phyloP scores from a whole-genome alignment of 306 rosid genomes.

The Citrullus mucosospermus region DNA sequence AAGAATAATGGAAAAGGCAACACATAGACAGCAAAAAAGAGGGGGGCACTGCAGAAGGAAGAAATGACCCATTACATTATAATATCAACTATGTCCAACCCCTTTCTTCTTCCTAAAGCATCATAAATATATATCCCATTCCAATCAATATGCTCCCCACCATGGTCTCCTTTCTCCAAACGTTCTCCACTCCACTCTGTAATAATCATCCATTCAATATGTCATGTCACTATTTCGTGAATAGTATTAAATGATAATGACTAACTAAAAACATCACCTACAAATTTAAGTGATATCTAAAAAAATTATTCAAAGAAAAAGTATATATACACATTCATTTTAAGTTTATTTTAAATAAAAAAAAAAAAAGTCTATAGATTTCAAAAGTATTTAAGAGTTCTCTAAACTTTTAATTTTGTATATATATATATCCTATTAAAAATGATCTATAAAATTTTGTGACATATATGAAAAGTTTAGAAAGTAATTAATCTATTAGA shows the following conservation, averaged over 20 bases:
- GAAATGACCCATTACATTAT: background rate
- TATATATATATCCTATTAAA: too few species aligned
- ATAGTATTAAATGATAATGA: background rate
- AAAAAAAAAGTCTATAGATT: too few species aligned
- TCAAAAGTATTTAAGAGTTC: too few species aligned
- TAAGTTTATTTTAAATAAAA: too few species aligned
- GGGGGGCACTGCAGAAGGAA: background rate
- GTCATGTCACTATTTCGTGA: background rate
- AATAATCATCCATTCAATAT: background rate
- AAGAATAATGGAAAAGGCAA: background rate
- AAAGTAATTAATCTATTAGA: too few species aligned
- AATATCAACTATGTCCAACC: background rate
- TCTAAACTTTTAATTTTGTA: too few species aligned
- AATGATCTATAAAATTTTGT: too few species aligned
- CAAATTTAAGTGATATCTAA: too few species aligned
- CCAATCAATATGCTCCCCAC: conserved; percentile 44
- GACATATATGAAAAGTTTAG: too few species aligned
- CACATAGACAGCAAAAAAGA: conserved; percentile 3
- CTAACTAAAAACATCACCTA: background rate
- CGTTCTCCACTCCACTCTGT: conserved; percentile 78
- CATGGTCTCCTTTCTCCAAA: conserved; percentile 44
- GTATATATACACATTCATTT: too few species aligned
- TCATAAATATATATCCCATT: conserved; percentile 40
- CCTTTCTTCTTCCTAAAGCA: background rate
- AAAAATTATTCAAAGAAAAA: too few species aligned